phyloP scores from a whole-genome alignment of 495 filamentous ascomycete species.

The Darksidea phi region DNA sequence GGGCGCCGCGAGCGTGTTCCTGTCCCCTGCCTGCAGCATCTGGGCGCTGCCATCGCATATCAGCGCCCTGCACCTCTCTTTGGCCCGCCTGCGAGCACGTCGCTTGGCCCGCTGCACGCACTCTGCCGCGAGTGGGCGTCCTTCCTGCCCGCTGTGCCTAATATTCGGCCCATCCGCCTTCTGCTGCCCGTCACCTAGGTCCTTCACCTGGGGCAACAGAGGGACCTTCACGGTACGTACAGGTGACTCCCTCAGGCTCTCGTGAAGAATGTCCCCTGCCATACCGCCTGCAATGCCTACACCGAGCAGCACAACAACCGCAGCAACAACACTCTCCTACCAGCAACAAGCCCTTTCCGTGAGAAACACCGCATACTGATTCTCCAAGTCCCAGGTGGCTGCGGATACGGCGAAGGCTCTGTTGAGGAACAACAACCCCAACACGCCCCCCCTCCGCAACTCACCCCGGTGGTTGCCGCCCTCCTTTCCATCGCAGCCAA shows the following conservation, averaged over 20 bases:
- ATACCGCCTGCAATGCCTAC: constrained; percentile 12
- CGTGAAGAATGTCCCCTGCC: too few species aligned
- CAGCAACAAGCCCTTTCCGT: background rate
- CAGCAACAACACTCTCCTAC: background rate
- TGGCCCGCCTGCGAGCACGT: constrained; percentile 13
- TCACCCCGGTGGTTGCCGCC: too few species aligned
- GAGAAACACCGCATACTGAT: constrained; percentile 10
- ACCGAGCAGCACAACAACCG: constrained; percentile 13
- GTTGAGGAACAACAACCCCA: constrained; percentile 1
- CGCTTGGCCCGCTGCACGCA: constrained; percentile 16
- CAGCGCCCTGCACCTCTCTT: constrained; percentile 26
- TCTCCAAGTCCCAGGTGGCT: constrained; percentile 16
- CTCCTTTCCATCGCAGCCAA: background rate
- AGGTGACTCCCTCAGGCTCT: background rate
- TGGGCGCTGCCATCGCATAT: constrained; percentile 19
- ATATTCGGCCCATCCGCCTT: constrained; percentile 14
- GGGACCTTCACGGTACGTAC: constrained; percentile 20
- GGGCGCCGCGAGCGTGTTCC: background rate
- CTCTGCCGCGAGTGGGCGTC: constrained; percentile 3
- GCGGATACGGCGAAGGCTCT: constrained; percentile 15
- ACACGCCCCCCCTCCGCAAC: constrained; percentile 8
- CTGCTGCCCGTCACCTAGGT: constrained; percentile 28
- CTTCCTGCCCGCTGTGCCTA: constrained; percentile 31
- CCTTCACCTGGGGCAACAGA: constrained; percentile 28
- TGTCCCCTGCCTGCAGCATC: constrained; percentile 2